Conservation (phyloP, 2,329 filamentous ascomycete species). For the Diaporthe citrichinensis region DNA sequence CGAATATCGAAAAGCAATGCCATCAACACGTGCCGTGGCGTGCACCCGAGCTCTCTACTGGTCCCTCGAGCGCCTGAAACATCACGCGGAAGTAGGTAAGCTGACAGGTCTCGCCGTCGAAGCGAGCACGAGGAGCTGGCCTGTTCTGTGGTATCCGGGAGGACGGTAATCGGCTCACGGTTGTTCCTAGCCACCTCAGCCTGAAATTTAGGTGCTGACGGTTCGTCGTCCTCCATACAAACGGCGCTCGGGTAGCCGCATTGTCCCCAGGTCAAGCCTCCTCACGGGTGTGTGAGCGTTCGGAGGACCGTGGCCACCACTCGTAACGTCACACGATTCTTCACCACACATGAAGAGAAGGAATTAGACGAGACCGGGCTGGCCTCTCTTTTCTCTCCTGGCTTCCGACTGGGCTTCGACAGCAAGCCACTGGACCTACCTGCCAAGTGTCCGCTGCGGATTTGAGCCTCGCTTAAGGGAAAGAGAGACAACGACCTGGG, state of each 20-base stretch:
- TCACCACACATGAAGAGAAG: neutral
- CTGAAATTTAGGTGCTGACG: neutral
- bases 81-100: slow-evolving; percentile 18
- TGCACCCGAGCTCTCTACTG: neutral
- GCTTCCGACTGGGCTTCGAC: neutral
- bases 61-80: neutral
- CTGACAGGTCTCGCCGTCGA: slow-evolving; percentile 3
- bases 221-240: neutral
- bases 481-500: slow-evolving; percentile 20
- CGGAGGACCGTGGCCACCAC: slow-evolving; percentile 2
- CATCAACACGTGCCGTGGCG: neutral
- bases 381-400: neutral
- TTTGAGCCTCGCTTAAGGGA: slow-evolving; percentile 2
- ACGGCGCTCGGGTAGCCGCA: slow-evolving; percentile 24
- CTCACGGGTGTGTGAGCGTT: neutral
- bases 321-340: slow-evolving; percentile 26
- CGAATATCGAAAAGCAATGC: neutral
- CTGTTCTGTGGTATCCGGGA: neutral
- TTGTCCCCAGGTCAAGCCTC: slow-evolving; percentile 7
- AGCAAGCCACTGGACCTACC: neutral
- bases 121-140: neutral
- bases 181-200: neutral
- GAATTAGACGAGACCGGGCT: slow-evolving; percentile 5
- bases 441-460: slow-evolving; percentile 1
- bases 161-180: neutral